A percentile compares a stretch with the other conserved stretches of the same genome.
Conservation (phyloP, 2,329 filamentous ascomycete species). For the Aspergillus transmontanensis region DNA sequence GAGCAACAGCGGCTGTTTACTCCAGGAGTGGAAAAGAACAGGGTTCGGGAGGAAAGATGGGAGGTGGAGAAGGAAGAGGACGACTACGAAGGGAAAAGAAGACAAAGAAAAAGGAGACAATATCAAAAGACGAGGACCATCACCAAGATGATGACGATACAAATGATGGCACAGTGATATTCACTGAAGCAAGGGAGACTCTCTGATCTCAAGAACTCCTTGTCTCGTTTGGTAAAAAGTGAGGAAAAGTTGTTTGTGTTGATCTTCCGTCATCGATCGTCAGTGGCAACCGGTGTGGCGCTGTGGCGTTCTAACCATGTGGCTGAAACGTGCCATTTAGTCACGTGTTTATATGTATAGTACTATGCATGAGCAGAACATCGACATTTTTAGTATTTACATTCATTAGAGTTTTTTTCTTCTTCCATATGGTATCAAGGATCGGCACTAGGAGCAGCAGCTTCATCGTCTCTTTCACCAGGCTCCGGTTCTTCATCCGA, state of each 20-base stretch:
- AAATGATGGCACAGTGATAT: background rate
- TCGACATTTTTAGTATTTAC: background rate
- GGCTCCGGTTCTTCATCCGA: conserved; percentile 14
- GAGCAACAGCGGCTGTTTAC: conserved; percentile 25
- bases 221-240: conserved; percentile 11
- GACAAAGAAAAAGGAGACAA: background rate
- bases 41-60: background rate
- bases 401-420: background rate
- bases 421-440: background rate
- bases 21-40: conserved; percentile 13
- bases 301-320: conserved; percentile 15
- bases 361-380: background rate
- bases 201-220: background rate
- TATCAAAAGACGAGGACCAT: background rate
- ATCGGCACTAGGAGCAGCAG: background rate
- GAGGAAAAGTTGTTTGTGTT: conserved; percentile 23
- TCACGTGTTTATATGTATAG: background rate
- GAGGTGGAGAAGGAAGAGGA: background rate
- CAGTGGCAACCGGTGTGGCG: conserved; percentile 26
- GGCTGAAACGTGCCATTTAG: conserved; percentile 2
- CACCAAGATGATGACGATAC: background rate
- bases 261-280: conserved; percentile 26
- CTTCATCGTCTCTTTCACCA: background rate
- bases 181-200: background rate
- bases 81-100: background rate